These are phyloP conservation scores for Trichoderma atrobrunneum DNA, from an alignment of 2,329 filamentous ascomycete species.

Conservation along the genomic window DNA sequence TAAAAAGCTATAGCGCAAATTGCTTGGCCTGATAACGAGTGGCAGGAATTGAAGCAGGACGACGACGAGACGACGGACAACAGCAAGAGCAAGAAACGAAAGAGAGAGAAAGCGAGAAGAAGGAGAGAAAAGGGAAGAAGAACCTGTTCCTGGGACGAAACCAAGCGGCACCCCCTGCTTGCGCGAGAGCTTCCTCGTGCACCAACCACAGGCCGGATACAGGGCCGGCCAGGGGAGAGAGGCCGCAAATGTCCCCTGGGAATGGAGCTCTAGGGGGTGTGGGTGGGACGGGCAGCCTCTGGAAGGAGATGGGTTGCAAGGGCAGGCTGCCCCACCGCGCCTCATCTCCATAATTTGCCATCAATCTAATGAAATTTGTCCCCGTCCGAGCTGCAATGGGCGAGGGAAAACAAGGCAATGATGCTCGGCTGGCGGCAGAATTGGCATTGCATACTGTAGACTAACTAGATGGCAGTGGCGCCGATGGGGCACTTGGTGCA, in stretches of 20 bases:
- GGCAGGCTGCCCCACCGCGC: slow-evolving; percentile 9
- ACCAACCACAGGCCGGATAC: slow-evolving; percentile 16
- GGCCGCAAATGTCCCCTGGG: slow-evolving; percentile 14
- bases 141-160: slow-evolving; percentile 19
- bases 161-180: slow-evolving; percentile 18
- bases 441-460: neutral
- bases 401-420: neutral
- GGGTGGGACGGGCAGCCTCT: slow-evolving; percentile 9
- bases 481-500: neutral
- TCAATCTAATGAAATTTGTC: neutral
- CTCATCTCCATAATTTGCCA: slow-evolving; percentile 16
- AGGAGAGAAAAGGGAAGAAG: slow-evolving; percentile 27
- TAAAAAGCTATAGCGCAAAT: slow-evolving; percentile 30
- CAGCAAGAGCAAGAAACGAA: slow-evolving; percentile 16
- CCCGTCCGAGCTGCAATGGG: neutral
- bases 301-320: neutral
- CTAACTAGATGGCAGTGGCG: neutral
- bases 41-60: slow-evolving; percentile 36
- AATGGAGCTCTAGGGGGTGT: slow-evolving; percentile 19
- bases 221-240: slow-evolving; percentile 14
- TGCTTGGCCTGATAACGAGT: slow-evolving; percentile 37
- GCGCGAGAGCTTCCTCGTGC: slow-evolving; percentile 8
- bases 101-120: slow-evolving; percentile 21
- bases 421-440: neutral
- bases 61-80: slow-evolving; percentile 20